Evolutionary conservation across 2,329 filamentous ascomycete genomes (phyloP), one percentile per base, ranked within the genome.

Genomic region (Clarireedia paspali): DNA sequence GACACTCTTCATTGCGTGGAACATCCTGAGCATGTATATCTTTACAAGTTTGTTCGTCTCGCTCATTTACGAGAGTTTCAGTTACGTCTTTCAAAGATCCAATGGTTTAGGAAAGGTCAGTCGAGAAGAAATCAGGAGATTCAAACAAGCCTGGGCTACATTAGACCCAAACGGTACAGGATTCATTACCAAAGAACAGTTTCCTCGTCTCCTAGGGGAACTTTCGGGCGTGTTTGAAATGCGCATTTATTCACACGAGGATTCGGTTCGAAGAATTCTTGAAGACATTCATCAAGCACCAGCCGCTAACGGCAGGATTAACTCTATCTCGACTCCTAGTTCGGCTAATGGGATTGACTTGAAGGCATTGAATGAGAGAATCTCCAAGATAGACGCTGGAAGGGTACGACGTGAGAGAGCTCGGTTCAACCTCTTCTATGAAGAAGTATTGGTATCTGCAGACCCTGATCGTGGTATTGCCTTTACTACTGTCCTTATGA

Each of bases 11-110:
- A 91, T 97, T 57, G 83, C 87, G 4, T 99, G 94, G 94, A 99
- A 99, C 75, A 92, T 99, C 66, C 81, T 99, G 72, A 97, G 92
- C 87, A 99, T 99, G 94, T 99, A 99, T 74, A 95, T 99, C 67
- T 99, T 99, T 67, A 92, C 97, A 68, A 96, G 92, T 68, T 75
- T 99, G 68, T 99, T 99, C 71, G 92, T 99, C 57, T 99, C 94
- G 49, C 84, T 99, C 70, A 99, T 99, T 64, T 99, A 95, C 74
- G 94, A 99, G 75, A 97, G 91, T 73, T 99, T 99, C 78, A 96
- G 91, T 70, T 99, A 99, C 67, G 94, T 99, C 61, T 99, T 97
- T 70, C 95, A 99, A 74, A 84, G 91, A 60, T 96, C 92, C 59
- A 96, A 89, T 67, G 90, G 91, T n/a, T 80, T 96, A 64, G 90